Evolutionary conservation across 495 filamentous ascomycete species (phyloP), one percentile per base, ranked within the genome.

Genomic region (Copromyces sp.): DNA sequence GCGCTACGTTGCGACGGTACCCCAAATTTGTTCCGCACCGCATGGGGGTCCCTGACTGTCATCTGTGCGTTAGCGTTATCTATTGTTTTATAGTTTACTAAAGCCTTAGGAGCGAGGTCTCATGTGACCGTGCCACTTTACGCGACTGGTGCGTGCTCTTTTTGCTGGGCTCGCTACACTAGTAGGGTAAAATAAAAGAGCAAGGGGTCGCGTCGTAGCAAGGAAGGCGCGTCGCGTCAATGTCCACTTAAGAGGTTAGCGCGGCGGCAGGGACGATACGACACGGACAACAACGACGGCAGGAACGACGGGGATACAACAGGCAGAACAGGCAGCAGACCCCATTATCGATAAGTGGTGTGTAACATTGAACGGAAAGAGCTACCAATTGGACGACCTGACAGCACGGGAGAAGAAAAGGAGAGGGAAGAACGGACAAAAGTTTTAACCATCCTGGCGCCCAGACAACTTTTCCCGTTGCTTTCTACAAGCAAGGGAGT

Each of bases 121-220:
- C 73, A 69, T 72, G 73, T 77, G 75, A 75, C 75, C 42, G 72
- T 70, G 68, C 69, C 73, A 75, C 73, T 77, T 77, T 77, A 75
- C 77, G 77, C 75, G 75, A 75, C 53, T 42, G 35, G 71, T 38
- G 17, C 71, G 12, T 65, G 14, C 29, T 29, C 47, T 59, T 59
- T 59, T 59, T 47, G 44, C n/a, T 44, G n/a, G 42, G 39, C 2
- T 39, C 24, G 24, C 24, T 24, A 24, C 24, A 24, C 24, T 24
- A 24, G 24, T 24, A 24, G 24, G 24, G 24, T 24, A 24, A 24
- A 5, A 5, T 12, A 40, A 45, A 53, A 4, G 45, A 53, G 9
- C 45, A 78, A 65, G 75, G 76, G 73, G 73, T 78, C 73, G 71
- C 44, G 72, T 53, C 14, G 47, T 24, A 68, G 14, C n/a, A 69